Conservation (phyloP, 768 basidiomycete species). For the Lentinula sp. region DNA sequence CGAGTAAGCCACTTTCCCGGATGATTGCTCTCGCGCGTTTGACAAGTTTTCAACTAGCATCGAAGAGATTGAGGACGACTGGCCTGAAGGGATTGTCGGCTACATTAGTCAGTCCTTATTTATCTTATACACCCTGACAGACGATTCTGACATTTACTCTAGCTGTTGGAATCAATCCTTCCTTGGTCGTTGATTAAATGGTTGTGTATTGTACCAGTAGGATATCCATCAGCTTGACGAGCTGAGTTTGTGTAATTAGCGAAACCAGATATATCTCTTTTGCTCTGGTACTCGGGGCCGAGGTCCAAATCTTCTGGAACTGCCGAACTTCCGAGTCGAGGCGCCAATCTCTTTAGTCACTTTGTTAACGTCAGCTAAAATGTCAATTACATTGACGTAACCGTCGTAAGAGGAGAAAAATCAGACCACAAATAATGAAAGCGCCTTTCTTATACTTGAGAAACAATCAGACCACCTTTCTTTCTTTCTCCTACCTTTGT, state of each 20-base stretch:
- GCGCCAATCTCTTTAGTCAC: background rate
- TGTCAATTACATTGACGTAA: background rate
- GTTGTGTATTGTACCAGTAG: too few species aligned
- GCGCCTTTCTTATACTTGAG: background rate
- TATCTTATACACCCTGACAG: background rate
- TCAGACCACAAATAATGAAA: background rate
- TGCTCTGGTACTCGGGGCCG: too few species aligned
- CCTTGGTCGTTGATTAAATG: constrained; percentile 9
- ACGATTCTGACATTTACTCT: background rate
- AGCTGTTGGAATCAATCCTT: constrained; percentile 25
- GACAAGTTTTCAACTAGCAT: constrained; percentile 11
- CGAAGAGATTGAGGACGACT: constrained; percentile 21
- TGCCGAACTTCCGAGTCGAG: background rate
- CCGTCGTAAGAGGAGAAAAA: background rate
- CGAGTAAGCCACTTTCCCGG: constrained; percentile 12
- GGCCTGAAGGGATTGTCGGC: constrained; percentile 24
- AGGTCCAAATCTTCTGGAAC: too few species aligned
- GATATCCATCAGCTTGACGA: too few species aligned
- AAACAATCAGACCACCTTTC: background rate
- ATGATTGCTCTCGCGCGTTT: background rate
- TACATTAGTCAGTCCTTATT: constrained; percentile 21
- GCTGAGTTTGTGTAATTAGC: background rate
- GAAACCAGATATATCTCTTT: background rate
- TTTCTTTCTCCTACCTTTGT: background rate
- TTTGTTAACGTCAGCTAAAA: background rate